Evolutionary conservation across 2,329 filamentous ascomycete species (phyloP).

Genomic region (Alternaria tenuissima): DNA sequence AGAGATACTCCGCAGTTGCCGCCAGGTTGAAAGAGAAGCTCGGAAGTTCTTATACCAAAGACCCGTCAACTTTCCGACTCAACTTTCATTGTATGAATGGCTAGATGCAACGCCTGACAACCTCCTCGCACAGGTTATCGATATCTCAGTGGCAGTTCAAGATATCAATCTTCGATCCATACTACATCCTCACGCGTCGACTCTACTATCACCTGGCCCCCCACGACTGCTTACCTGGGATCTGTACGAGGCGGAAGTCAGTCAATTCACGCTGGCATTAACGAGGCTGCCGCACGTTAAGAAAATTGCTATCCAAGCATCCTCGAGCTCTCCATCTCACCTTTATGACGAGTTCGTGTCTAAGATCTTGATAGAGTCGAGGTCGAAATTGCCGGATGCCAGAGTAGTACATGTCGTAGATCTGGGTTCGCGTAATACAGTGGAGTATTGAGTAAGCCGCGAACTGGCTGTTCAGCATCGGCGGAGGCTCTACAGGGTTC

Average conservation of each 20-base stretch:
- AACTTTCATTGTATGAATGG: not conserved
- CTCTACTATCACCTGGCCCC: not conserved
- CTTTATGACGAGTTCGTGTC: not conserved
- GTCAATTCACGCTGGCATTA: not conserved
- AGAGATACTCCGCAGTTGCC: conserved; percentile 36
- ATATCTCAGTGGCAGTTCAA: not conserved
- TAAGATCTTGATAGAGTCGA: not conserved
- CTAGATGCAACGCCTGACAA: not conserved
- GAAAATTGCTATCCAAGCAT: not conserved
- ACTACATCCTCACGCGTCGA: not conserved
- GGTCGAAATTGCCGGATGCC: accelerated
- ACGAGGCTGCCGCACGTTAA: not conserved
- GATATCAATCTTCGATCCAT: not conserved
- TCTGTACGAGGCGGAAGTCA: not conserved
- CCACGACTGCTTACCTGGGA: not conserved
- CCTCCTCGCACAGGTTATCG: not conserved
- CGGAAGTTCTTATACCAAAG: conserved; percentile 42
- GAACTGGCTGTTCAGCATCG: not conserved
- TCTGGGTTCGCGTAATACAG: not conserved
- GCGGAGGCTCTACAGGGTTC: not conserved
- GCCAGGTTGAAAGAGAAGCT: conserved; percentile 37
- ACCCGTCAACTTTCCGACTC: conserved; percentile 33
- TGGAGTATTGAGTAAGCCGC: not conserved
- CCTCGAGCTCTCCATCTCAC: not conserved
- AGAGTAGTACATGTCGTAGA: not conserved